These are phyloP conservation scores for Myxozyma neglecta DNA, from an alignment of 805 yeast genomes.

Conservation along the genomic window DNA sequence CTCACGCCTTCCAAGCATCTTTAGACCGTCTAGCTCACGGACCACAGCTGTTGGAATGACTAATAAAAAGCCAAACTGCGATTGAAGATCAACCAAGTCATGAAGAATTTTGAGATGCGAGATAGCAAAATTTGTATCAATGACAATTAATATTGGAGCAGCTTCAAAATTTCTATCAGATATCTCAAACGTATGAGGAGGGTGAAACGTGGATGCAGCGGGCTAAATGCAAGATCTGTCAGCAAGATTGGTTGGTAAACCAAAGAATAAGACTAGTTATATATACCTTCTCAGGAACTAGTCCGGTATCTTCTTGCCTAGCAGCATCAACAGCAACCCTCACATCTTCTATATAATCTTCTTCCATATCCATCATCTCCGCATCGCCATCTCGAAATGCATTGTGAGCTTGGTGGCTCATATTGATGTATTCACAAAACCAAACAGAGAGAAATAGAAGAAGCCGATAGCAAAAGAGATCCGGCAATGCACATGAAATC, in stretches of 20 bases:
- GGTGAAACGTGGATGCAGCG: neutral
- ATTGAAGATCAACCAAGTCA: conserved; percentile 47
- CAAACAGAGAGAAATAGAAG: no score
- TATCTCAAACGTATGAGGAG: neutral
- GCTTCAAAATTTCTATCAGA: neutral
- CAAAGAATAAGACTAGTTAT: no score
- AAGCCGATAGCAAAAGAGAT: no score
- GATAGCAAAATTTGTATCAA: conserved; percentile 82
- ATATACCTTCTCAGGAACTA: neutral
- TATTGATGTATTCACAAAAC: neutral
- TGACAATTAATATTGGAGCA: conserved; percentile 42
- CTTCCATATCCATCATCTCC: conserved; percentile 21
- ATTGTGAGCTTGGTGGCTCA: neutral
- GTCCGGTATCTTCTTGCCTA: neutral
- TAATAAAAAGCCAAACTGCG: conserved; percentile 49
- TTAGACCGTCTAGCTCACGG: conserved; percentile 81
- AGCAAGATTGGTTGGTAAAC: no score
- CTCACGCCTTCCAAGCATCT: conserved; percentile 43
- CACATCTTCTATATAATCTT: neutral
- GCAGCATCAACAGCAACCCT: neutral
- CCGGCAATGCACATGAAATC: no score
- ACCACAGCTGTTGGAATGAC: conserved; percentile 72
- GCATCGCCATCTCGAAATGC: neutral
- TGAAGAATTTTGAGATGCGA: conserved; percentile 65
- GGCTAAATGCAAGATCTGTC: no score